Conservation (phyloP, 73 alveolate genomes). For the Vitrella brassicaformis region DNA sequence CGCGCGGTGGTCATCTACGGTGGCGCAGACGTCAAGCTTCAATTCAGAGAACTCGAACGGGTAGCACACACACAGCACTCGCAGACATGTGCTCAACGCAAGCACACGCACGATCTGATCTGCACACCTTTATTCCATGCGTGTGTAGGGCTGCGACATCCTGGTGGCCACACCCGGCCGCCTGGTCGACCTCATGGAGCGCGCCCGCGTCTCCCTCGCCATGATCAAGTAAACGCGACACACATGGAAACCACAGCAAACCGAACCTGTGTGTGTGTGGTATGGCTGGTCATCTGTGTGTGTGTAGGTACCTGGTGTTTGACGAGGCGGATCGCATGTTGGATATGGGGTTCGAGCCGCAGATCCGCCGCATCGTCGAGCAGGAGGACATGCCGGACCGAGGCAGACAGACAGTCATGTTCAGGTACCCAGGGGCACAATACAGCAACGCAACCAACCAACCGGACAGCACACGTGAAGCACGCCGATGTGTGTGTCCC, state of each 20-base stretch:
- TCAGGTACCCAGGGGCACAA: too few relatives aligned
- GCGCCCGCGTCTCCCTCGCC: conserved; percentile 31
- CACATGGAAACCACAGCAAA: too few relatives aligned
- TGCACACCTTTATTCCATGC: background rate
- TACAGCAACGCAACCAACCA: too few relatives aligned
- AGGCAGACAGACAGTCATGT: conserved; percentile 2
- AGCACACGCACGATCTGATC: background rate
- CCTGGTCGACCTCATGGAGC: conserved; percentile 32
- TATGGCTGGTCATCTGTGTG: too few relatives aligned
- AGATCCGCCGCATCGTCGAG: conserved; percentile 19
- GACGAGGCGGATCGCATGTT: conserved; percentile 53
- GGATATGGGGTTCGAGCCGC: conserved; percentile 40
- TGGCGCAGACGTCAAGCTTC: conserved; percentile 22
- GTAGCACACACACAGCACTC: too few relatives aligned
- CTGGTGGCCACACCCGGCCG: conserved; percentile 42
- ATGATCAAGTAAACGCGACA: too few relatives aligned
- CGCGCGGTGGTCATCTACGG: conserved; percentile 44
- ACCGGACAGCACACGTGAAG: too few relatives aligned
- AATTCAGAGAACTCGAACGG: conserved; percentile 17
- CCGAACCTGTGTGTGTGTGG: too few relatives aligned
- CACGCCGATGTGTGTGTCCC: too few relatives aligned
- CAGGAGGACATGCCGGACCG: conserved; percentile 1
- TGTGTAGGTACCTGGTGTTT: conserved; percentile 28
- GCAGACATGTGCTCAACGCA: too few relatives aligned
- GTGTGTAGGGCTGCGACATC: conserved; percentile 31